Evolutionary conservation across 495 filamentous ascomycete genomes (phyloP), one percentile per base, ranked within the genome.

Genomic region (Xylaria scruposa): DNA sequence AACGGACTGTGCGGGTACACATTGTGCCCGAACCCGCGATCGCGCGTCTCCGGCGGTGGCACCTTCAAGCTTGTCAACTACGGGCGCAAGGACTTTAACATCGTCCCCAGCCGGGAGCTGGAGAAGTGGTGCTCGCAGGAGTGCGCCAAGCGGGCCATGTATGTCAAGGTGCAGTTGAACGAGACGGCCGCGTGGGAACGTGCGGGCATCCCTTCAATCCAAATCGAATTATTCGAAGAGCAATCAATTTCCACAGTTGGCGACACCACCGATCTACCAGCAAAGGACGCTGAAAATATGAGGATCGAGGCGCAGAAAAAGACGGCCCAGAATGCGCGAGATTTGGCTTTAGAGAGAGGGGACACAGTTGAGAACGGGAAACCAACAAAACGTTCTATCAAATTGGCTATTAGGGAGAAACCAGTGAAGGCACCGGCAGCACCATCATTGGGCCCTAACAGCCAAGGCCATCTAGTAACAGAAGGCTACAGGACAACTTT

Each of bases 51-150:
- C 46, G 49, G 60, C 77, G 86, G 70, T 71, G 84, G 88, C 31
- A 85, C 84, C 71, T 87, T 85, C 72, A 80, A 88, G 75, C 60
- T 85, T 67, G 36, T 84, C 60, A 72, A 78, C 64, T 84, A 80
- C 74, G 85, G 85, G 26, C 82, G 86, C 54, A 77, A 82, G 46
- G 82, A 86, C 65, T 82, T 88, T 79, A 86, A 87, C 72, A 84
- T 85, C 70, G 83, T 87, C 29, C 87, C 91, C 13, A 86, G 83
- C 10, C 88, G 89, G 66, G 87, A 91, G 74, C 74, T 95, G 12
- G 94, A 97, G 81, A 91, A 91, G 77, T 99, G 97, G 93, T 99
- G 96, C 78, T 92, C 90, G 0, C 87, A 92, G 56, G 84, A 83
- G 21, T 99, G 96, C 85, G 92, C 91, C 1, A 86, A 90, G 73